Evolutionary conservation across 2,329 filamentous ascomycete genomes (phyloP).

Genomic region (Nothophaeocryptopus gaeumannii): DNA sequence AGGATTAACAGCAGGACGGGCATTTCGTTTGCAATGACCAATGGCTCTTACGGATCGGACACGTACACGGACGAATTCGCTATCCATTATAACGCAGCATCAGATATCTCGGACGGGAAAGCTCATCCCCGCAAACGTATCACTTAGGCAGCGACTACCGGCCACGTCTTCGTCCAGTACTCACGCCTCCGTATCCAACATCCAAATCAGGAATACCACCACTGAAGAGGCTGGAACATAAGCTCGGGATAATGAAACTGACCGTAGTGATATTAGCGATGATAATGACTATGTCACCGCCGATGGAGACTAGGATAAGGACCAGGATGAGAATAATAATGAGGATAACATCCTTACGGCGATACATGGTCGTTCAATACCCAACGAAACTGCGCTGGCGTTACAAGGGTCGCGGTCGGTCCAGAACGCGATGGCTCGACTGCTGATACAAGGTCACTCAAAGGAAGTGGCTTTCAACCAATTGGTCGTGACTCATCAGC

Average conservation of each 20-base stretch:
- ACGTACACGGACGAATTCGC: background rate
- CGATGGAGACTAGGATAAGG: background rate
- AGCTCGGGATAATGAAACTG: background rate
- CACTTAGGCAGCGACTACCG: no score
- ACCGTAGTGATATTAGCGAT: background rate
- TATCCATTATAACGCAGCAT: no score
- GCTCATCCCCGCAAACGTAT: no score
- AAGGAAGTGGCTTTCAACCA: no score
- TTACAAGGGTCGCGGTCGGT: background rate
- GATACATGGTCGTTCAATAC: background rate
- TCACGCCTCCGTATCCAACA: no score
- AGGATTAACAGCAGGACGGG: background rate
- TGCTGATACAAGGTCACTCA: background rate
- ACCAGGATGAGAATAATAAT: no score
- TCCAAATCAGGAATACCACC: no score
- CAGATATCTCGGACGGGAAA: no score
- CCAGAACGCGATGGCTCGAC: background rate
- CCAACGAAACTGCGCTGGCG: background rate
- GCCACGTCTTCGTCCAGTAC: no score
- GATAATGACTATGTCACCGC: background rate
- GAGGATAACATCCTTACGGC: background rate
- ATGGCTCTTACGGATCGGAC: background rate
- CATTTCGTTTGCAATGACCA: background rate
- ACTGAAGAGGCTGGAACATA: background rate
- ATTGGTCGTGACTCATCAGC: no score